phyloP scores from a whole-genome alignment of 345 rosid species.

The Draba incana region DNA sequence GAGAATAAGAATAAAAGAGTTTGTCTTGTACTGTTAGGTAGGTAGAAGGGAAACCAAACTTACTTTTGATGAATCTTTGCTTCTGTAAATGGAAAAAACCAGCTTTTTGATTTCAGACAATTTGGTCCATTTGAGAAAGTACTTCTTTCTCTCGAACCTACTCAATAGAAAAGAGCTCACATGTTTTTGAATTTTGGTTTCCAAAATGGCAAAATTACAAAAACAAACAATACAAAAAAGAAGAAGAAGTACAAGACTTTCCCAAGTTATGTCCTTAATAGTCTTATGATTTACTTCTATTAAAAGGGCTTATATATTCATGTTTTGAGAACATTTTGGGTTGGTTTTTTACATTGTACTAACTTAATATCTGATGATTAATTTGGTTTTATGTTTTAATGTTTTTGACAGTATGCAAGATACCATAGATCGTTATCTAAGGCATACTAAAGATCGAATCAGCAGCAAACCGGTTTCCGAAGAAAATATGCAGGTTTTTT shows the following conservation, averaged over 20 bases:
- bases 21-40: conserved; percentile 9
- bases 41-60: conserved; percentile 36
- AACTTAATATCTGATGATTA: conserved; percentile 12
- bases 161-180: conserved; percentile 32
- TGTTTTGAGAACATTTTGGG: conserved; percentile 2
- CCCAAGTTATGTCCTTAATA: not conserved
- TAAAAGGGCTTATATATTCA: not conserved
- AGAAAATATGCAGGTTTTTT: conserved; percentile 51
- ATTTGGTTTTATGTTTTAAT: conserved; percentile 7
- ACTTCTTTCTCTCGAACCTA: conserved; percentile 28
- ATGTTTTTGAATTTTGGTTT: conserved; percentile 25
- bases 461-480: conserved; percentile 45
- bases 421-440: conserved; percentile 53
- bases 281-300: conserved; percentile 5
- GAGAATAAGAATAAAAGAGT: conserved; percentile 15
- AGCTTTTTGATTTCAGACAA: conserved; percentile 38
- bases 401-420: conserved; percentile 53
- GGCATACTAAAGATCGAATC: conserved; percentile 51
- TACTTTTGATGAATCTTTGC: conserved; percentile 34
- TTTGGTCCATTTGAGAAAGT: conserved; percentile 20
- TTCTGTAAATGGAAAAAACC: conserved; percentile 31
- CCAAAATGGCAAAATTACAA: not conserved
- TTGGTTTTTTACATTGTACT: conserved; percentile 15
- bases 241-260: conserved; percentile 1
- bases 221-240: not conserved